phyloP scores from a whole-genome alignment of 2,329 filamentous ascomycete genomes.

The Exophiala spinifera region DNA sequence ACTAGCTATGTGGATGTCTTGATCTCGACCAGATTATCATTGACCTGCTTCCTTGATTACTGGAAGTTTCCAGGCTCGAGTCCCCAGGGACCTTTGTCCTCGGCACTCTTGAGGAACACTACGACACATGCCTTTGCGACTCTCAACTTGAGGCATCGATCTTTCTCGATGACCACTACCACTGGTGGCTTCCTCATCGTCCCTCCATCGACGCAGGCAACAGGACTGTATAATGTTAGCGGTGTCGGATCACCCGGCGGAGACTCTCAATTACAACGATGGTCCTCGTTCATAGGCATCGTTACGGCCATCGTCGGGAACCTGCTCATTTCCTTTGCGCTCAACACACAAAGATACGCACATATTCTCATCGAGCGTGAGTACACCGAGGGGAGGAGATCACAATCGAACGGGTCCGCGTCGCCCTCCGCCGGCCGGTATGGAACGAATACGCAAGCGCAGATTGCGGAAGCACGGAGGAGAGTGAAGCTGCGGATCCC shows the following conservation, averaged over 20 bases:
- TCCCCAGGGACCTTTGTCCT: neutral
- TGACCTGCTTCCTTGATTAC: neutral
- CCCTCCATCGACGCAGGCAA: neutral
- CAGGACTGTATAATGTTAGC: neutral
- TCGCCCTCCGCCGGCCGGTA: slow-evolving; percentile 7
- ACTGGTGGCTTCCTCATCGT: neutral
- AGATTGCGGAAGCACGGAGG: slow-evolving; percentile 20
- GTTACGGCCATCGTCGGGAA: slow-evolving; percentile 90
- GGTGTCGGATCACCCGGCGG: slow-evolving; percentile 7
- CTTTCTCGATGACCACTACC: neutral
- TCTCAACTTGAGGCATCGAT: too few relatives aligned
- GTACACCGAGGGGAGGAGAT: slow-evolving; percentile 49
- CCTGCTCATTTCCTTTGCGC: slow-evolving; percentile 85
- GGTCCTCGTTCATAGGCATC: slow-evolving; percentile 95
- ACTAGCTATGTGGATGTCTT: neutral
- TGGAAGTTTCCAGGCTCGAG: neutral
- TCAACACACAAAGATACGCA: slow-evolving; percentile 95
- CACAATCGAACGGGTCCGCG: slow-evolving; percentile 1
- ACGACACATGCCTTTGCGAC: too few relatives aligned
- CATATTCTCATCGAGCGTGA: slow-evolving; percentile 80
- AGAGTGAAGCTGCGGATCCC: slow-evolving; percentile 13
- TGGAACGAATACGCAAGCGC: slow-evolving; percentile 22
- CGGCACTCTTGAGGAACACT: too few relatives aligned
- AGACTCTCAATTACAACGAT: slow-evolving; percentile 38
- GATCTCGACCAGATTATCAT: neutral